A percentile compares a stretch with the other conserved stretches of the same genome.
These are phyloP conservation scores for Backusella morwellensis DNA, from an alignment of 192 early-diverging fungal genomes.

Conservation along the genomic window DNA sequence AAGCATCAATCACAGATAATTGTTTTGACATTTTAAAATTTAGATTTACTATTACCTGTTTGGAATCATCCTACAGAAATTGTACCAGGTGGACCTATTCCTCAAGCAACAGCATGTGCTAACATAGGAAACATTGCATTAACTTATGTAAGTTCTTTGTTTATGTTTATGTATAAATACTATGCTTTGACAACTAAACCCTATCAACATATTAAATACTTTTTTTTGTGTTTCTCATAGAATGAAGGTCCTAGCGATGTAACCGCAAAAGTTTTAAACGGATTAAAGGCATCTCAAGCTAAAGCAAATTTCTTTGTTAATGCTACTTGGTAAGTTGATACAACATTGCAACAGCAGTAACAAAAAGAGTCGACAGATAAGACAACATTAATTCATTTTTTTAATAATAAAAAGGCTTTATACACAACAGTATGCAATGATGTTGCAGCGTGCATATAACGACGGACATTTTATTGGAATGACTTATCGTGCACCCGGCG, in stretches of 20 bases:
- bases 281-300: conserved; percentile 45
- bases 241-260: conserved; percentile 55
- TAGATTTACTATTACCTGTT: conserved; percentile 24
- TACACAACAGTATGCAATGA: conserved; percentile 50
- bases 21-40: neutral
- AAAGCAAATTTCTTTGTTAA: conserved; percentile 53
- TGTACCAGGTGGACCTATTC: conserved; percentile 12
- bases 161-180: neutral
- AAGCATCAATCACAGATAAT: neutral
- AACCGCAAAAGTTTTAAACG: conserved; percentile 50
- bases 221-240: conserved; percentile 22
- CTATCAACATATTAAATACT: neutral
- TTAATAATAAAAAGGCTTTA: conserved; percentile 29
- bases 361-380: neutral
- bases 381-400: neutral
- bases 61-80: conserved; percentile 36
- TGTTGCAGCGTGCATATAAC: conserved; percentile 51
- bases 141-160: conserved; percentile 36
- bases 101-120: conserved; percentile 45
- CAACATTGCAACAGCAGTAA: neutral
- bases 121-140: conserved; percentile 45
- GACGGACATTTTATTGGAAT: conserved; percentile 56
- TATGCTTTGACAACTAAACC: neutral
- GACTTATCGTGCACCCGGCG: conserved; percentile 52
- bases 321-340: conserved; percentile 40